Conservation (phyloP, 2,329 filamentous ascomycete genomes). For the Ambrosiella beaveri region DNA sequence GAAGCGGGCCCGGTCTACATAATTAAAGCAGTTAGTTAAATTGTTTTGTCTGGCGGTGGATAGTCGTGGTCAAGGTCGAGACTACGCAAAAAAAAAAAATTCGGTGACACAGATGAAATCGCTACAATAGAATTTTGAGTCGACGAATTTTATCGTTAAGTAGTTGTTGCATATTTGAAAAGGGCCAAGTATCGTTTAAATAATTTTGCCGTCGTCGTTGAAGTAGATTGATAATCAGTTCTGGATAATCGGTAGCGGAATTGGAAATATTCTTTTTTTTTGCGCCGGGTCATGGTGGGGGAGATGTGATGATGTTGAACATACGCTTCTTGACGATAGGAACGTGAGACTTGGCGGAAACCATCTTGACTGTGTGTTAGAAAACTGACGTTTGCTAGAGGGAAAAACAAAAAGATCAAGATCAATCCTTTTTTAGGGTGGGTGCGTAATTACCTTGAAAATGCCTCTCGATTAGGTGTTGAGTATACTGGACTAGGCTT, state of each 20-base stretch:
- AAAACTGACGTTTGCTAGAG: constrained; percentile 3
- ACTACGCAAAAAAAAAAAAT: neutral
- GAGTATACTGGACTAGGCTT: constrained; percentile 16
- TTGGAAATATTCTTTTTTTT: neutral
- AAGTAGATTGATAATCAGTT: no score
- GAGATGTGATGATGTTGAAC: constrained; percentile 20
- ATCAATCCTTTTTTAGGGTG: constrained; percentile 11
- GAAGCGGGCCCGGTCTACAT: constrained; percentile 80
- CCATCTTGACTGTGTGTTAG: constrained; percentile 48
- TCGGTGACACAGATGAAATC: neutral
- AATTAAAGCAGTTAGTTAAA: constrained; percentile 14
- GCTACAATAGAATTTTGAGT: neutral
- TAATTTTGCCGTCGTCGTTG: no score
- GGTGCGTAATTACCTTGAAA: constrained; percentile 24
- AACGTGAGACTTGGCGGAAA: constrained; percentile 97
- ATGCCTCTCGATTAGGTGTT: constrained; percentile 23
- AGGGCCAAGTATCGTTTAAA: no score
- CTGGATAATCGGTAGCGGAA: neutral
- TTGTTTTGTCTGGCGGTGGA: neutral
- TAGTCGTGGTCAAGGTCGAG: neutral
- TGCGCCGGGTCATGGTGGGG: neutral
- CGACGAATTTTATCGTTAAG: neutral
- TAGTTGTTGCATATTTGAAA: neutral
- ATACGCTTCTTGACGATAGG: constrained; percentile 99
- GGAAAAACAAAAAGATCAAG: constrained; percentile 7